Base-by-base conservation (phyloP, 1,284 basidiomycete genomes). In the Apiotrichum mycotoxinovorans region DNA sequence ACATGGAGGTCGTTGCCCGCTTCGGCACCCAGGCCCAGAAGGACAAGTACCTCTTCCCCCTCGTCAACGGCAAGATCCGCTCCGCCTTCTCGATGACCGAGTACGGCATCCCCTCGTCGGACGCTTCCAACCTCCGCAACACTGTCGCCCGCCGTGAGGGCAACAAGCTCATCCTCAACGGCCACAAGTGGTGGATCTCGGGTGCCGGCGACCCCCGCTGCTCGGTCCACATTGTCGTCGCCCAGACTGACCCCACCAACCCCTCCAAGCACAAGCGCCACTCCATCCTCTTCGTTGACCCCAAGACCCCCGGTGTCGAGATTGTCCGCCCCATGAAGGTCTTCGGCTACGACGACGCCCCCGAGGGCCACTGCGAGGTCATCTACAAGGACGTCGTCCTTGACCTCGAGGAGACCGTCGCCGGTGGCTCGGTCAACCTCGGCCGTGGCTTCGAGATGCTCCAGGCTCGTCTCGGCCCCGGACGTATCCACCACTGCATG, bases 141-240 rank as follows among this genome's bases (percentile, higher is more conserved):
- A 91, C 89, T 33, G 92, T 95, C 58, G 83, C 84, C 46, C 83
- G 85, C 17, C 57, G 58, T 63, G 88, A 94, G 73, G 91, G 91
- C 46, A 80, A 92, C 68, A 87, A 93, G 63, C 90, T 98, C 64
- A 86, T 96, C 61, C 87, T 98, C 67, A 94, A 90, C 69, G 95
- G 95, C 1, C 92, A 95, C 79, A 98, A 98, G 83, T 98, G 95
- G 94, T 98, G 90, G 88, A 98, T 98, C 75, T 93, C 91, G 42
- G 95, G 95, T 51, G 95, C 95, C 5, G 94, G 94, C 35, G 94
- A 98, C 76, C 92, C 92, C 45, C 83, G 95, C 57, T 89, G 87
- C 64, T 85, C 84, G 59, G 71, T 98, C 9, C 95, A 98, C 74
- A 84, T 98, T 52, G 89, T 98, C 43, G 88, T 98, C 81, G 95